These are phyloP conservation scores for Luzula sylvatica DNA, from an alignment of 176 grass and related monocot genomes.

Conservation along the genomic window DNA sequence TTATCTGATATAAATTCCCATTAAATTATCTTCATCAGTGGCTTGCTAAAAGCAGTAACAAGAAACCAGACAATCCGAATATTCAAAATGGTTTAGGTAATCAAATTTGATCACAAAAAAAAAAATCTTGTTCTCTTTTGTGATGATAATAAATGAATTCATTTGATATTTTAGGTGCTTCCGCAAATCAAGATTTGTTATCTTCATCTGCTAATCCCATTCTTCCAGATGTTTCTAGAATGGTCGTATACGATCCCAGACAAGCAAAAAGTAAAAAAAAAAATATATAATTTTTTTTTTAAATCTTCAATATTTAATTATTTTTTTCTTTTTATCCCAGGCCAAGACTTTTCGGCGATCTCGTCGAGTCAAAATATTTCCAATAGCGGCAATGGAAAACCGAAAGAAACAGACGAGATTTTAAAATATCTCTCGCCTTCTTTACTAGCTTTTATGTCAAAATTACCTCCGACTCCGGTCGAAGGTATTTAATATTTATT, in stretches of 20 bases:
- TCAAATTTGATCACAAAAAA: neutral
- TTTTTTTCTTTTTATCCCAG: slow-evolving; percentile 27
- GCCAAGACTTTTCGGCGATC: slow-evolving; percentile 33
- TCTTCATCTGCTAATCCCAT: slow-evolving; percentile 45
- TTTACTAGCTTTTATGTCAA: slow-evolving; percentile 46
- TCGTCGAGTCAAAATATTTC: slow-evolving; percentile 16
- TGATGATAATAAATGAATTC: slow-evolving; percentile 28
- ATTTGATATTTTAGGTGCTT: slow-evolving; percentile 24
- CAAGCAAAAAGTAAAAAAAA: slow-evolving; percentile 62
- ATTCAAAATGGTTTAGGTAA: slow-evolving; percentile 42
- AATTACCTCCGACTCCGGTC: slow-evolving; percentile 70
- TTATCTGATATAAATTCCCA: slow-evolving; percentile 12
- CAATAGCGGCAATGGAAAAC: slow-evolving; percentile 33
- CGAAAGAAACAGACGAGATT: slow-evolving; percentile 53
- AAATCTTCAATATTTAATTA: neutral
- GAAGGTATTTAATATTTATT: slow-evolving; percentile 38
- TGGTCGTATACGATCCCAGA: slow-evolving; percentile 91
- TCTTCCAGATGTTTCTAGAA: slow-evolving; percentile 75
- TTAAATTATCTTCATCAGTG: slow-evolving; percentile 31
- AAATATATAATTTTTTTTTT: slow-evolving; percentile 1
- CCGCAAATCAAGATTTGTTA: slow-evolving; percentile 26
- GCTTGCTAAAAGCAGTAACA: slow-evolving; percentile 67
- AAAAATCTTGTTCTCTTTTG: slow-evolving; percentile 7
- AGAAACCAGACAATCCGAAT: slow-evolving; percentile 43
- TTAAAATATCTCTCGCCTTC: slow-evolving; percentile 56